A percentile compares a stretch with the other conserved stretches of the same genome.
Conservation (phyloP, 192 early-diverging fungal genomes). For the Chytriomyces confervae region DNA sequence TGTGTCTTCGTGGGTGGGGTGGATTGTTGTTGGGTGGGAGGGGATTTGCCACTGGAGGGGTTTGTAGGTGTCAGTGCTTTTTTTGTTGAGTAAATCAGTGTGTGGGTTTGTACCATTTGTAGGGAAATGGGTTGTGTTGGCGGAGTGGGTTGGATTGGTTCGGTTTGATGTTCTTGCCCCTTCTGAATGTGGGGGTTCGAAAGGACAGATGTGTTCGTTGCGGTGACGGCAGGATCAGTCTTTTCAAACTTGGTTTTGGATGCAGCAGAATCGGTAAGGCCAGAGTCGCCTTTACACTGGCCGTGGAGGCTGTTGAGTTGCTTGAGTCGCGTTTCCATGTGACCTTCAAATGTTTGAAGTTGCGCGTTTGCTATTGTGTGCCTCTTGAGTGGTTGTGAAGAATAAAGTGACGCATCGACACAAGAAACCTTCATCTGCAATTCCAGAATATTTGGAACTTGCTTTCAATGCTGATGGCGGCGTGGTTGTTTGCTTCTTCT, state of each 20-base stretch:
- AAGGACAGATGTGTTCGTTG: background rate
- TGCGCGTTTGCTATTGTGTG: background rate
- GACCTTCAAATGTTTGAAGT: constrained; percentile 1
- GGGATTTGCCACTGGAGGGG: background rate
- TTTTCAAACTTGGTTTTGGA: too few species aligned
- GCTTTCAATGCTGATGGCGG: background rate
- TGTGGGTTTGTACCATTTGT: background rate
- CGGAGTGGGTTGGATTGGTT: background rate
- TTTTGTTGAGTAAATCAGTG: background rate
- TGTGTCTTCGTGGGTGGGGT: background rate
- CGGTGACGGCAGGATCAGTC: background rate
- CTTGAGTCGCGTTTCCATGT: background rate
- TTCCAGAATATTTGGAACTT: background rate
- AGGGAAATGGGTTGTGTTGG: background rate
- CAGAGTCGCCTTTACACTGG: background rate
- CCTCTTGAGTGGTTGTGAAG: too few species aligned
- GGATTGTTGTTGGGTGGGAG: background rate
- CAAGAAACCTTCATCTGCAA: constrained; percentile 9
- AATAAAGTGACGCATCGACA: too few species aligned
- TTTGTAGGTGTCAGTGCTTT: background rate
- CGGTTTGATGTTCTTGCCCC: background rate
- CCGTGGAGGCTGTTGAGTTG: constrained; percentile 1
- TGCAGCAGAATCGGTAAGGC: background rate
- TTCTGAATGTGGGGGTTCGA: background rate
- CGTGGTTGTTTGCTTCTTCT: too few species aligned